phyloP scores from a whole-genome alignment of 495 filamentous ascomycete species.

The Annulohypoxylon nitens region DNA sequence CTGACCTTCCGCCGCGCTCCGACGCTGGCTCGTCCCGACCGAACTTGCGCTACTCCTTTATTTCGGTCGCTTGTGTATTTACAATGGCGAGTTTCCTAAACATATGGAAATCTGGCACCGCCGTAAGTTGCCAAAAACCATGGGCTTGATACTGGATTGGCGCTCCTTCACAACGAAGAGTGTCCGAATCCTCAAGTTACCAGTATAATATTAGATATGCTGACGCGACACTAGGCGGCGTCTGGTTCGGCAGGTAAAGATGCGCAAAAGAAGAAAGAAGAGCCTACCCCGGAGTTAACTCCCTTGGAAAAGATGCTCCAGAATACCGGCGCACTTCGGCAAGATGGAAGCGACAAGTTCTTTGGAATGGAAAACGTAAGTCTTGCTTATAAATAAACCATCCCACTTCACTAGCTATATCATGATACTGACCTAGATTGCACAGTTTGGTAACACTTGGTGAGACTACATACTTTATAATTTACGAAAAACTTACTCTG shows the following conservation, averaged over 20 bases:
- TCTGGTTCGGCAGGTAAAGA: slow-evolving; percentile 57
- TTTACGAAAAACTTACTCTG: slow-evolving; percentile 33
- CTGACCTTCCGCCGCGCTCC: slow-evolving; percentile 46
- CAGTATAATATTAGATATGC: slow-evolving; percentile 28
- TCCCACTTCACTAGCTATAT: slow-evolving; percentile 8
- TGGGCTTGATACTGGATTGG: neutral
- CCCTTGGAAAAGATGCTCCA: slow-evolving; percentile 86
- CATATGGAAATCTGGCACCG: slow-evolving; percentile 58
- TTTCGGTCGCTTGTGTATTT: slow-evolving; percentile 5
- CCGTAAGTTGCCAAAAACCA: slow-evolving; percentile 36
- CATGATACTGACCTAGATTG: slow-evolving; percentile 46
- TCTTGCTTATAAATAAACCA: slow-evolving; percentile 12
- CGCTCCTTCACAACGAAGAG: neutral
- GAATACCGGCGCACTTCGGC: slow-evolving; percentile 81
- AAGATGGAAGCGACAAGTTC: slow-evolving; percentile 97
- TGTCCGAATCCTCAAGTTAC: slow-evolving; percentile 20
- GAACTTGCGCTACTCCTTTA: slow-evolving; percentile 24
- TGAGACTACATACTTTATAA: slow-evolving; percentile 57
- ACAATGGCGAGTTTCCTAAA: slow-evolving; percentile 62
- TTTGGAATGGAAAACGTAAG: slow-evolving; percentile 98
- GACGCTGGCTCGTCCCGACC: slow-evolving; percentile 47
- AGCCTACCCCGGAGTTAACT: slow-evolving; percentile 73
- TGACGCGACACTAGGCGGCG: slow-evolving; percentile 50
- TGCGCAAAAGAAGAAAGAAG: slow-evolving; percentile 75
- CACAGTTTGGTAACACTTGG: slow-evolving; percentile 97